These are phyloP conservation scores for Paecilomyces variotii DNA, from an alignment of 2,329 filamentous ascomycete genomes.

Conservation along the genomic window DNA sequence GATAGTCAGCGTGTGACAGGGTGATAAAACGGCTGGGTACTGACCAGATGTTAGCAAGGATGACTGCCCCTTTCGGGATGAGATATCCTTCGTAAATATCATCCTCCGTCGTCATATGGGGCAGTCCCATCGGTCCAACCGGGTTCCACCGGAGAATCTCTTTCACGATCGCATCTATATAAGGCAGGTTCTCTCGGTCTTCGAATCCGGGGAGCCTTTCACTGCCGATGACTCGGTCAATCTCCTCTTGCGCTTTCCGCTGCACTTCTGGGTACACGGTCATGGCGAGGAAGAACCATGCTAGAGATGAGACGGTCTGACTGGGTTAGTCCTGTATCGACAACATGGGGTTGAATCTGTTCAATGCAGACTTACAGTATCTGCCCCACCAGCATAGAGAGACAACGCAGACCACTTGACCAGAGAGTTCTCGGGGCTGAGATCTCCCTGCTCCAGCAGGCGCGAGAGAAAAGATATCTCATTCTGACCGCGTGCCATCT, in stretches of 20 bases:
- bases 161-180: constrained; percentile 31
- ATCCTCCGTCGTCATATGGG: constrained; percentile 20
- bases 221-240: constrained; percentile 31
- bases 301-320: constrained; percentile 36
- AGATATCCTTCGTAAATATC: constrained; percentile 16
- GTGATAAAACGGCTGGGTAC: constrained; percentile 5
- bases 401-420: constrained; percentile 37
- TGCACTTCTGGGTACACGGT: constrained; percentile 44
- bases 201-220: constrained; percentile 25
- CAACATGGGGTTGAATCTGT: background rate
- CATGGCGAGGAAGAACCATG: constrained; percentile 45
- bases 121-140: constrained; percentile 24
- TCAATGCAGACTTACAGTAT: constrained; percentile 24
- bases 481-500: constrained; percentile 23
- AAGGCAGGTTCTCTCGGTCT: constrained; percentile 31
- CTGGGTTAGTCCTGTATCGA: background rate
- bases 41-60: constrained; percentile 33
- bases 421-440: constrained; percentile 21
- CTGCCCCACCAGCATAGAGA: constrained; percentile 36
- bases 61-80: constrained; percentile 28
- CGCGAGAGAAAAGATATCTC: constrained; percentile 31
- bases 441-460: constrained; percentile 26
- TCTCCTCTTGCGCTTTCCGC: constrained; percentile 40
- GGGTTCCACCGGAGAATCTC: constrained; percentile 31
- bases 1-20: background rate